Percentiles rank a stretch among this genome's conserved stretches.
Conservation (phyloP, 768 basidiomycete genomes). For the Gymnopilus dilepis region DNA sequence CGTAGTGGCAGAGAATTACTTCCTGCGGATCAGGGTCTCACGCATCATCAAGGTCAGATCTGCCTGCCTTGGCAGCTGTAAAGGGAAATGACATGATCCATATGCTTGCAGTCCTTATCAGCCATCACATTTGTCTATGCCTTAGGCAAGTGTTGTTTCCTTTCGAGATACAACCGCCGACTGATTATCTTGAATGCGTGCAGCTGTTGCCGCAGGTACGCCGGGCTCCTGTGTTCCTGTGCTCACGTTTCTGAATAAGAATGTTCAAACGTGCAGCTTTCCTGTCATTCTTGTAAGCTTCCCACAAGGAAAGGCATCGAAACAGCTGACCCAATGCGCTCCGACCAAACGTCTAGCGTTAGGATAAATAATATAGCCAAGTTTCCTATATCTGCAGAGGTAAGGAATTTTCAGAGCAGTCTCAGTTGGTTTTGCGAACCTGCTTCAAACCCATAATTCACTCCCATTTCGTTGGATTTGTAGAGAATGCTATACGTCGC, state of each 20-base stretch:
- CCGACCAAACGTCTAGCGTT: background rate
- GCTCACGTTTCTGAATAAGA: background rate
- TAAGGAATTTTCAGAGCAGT: background rate
- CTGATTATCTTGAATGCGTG: background rate
- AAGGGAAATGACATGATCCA: background rate
- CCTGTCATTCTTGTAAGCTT: background rate
- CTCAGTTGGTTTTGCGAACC: too few species aligned
- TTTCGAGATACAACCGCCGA: too few species aligned
- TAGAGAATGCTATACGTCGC: slow-evolving; percentile 15
- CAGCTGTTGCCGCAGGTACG: slow-evolving; percentile 1
- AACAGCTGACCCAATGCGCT: background rate
- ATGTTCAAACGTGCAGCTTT: background rate
- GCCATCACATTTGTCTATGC: background rate
- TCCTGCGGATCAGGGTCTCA: background rate
- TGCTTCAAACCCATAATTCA: too few species aligned
- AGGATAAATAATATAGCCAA: background rate
- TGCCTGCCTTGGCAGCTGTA: background rate
- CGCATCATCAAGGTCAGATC: background rate
- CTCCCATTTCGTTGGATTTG: too few species aligned
- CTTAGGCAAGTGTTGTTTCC: background rate
- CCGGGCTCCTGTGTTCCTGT: too few species aligned
- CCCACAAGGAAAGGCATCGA: background rate
- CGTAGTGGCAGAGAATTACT: background rate
- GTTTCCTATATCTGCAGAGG: background rate
- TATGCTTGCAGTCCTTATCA: background rate